Base-by-base conservation (phyloP, 176 grass and related monocot genomes). In the Eragrostis nindensis region DNA sequence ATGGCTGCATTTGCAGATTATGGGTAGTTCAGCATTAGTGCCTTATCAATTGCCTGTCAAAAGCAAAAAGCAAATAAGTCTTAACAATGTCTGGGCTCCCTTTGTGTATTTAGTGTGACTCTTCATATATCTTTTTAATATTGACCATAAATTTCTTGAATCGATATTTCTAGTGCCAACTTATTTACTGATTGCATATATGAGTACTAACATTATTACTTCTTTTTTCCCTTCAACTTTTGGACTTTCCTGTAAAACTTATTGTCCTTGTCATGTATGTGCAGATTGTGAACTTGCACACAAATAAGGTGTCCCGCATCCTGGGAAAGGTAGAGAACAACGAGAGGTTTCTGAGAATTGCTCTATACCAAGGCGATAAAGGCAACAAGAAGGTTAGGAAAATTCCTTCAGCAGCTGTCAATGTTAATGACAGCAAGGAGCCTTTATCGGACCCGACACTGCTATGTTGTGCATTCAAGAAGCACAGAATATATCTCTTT, bases 321-420 rank as follows among this genome's bases (percentile, higher is more conserved):
- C 90, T 98, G 6, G 96, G 92, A 42, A 98, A 98, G 86, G 92
- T 98, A 68, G 96, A 95, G 83, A 98, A 98, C 60, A 98, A 93
- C 70, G 96, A 98, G 66, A 88, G 96, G 40, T 98, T 95, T 91
- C 68, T 98, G 84, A 95, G 84, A 83, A 98, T 98, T 71, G 96
- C 96, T 78, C 83, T 98, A 70, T 95, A 89, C 57, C 96, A 98
- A 98, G 96, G 96, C 9, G 96, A 98, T 67, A 98, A 91, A 76
- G 86, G 92, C 39, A 98, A 87, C 70, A 98, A 98, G 80, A 98
- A 98, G 77, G 92, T 86, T 82, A 88, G 96, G 49, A 98, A 95
- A 84, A 93, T 98, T 24, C 96, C 96, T 63, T 76, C 96, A 55
- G 63, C 87, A 79, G 92, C 88, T 67, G 92, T 86, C 63, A 98